phyloP scores from a whole-genome alignment of 164 flowering plant species.

The Piper longum region DNA sequence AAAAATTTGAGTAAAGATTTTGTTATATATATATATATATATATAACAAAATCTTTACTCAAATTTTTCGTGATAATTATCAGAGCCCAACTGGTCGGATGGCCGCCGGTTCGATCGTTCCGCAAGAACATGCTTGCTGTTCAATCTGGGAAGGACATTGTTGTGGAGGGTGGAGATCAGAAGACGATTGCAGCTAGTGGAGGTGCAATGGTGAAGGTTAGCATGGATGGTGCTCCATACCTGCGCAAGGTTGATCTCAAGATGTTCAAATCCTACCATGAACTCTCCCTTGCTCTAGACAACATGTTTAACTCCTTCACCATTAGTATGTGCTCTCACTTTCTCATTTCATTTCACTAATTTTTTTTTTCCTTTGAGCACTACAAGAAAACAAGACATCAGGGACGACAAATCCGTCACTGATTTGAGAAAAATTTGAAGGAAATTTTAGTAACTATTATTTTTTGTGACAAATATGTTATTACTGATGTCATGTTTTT shows the following conservation, averaged over 20 bases:
- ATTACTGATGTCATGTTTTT: too few species aligned
- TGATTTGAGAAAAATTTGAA: too few species aligned
- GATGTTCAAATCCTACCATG: conserved; percentile 48
- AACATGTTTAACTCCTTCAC: conserved; percentile 67
- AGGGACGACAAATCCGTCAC: too few species aligned
- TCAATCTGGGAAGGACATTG: conserved; percentile 22
- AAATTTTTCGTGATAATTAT: background rate
- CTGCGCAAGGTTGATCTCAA: conserved; percentile 65
- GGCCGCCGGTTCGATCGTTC: conserved; percentile 73
- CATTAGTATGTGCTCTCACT: conserved; percentile 22
- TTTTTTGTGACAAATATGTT: too few species aligned
- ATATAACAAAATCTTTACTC: background rate
- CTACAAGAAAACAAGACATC: too few species aligned
- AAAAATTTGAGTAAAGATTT: too few species aligned
- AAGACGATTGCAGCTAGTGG: background rate
- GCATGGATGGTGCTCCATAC: conserved; percentile 73
- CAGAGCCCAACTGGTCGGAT: conserved; percentile 48
- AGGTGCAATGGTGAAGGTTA: conserved; percentile 47
- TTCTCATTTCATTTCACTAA: background rate
- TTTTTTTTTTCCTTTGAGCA: too few species aligned
- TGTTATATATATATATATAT: too few species aligned
- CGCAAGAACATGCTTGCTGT: conserved; percentile 44
- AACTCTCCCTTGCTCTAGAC: conserved; percentile 47
- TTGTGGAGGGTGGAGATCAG: conserved; percentile 11
- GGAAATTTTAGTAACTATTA: too few species aligned